Evolutionary conservation across 2,329 filamentous ascomycete genomes (phyloP).

Genomic region (Claviceps digitariae): DNA sequence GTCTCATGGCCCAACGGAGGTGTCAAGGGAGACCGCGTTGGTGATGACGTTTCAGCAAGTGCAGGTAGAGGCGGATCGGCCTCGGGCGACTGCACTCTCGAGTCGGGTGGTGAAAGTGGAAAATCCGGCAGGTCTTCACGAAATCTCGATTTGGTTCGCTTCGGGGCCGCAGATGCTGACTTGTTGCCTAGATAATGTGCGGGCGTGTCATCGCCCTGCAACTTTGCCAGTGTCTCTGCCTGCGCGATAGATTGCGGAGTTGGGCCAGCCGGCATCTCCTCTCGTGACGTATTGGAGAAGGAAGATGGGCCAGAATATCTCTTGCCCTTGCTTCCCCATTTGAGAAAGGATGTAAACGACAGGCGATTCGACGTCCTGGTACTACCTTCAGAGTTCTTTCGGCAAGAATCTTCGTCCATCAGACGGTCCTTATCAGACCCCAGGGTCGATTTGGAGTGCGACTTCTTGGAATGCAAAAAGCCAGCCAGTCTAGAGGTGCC

Average conservation of each 20-base stretch:
- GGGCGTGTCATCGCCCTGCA: slow-evolving; percentile 20
- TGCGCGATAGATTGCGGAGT: slow-evolving; percentile 13
- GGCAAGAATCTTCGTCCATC: slow-evolving; percentile 35
- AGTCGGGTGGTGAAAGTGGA: slow-evolving; percentile 73
- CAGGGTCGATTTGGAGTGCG: slow-evolving; percentile 36
- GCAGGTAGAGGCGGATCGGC: slow-evolving; percentile 31
- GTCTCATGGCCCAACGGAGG: slow-evolving; percentile 27
- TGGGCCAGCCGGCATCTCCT: slow-evolving; percentile 51
- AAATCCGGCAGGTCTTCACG: slow-evolving; percentile 82
- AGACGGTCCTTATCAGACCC: slow-evolving; percentile 25
- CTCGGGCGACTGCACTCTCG: slow-evolving; percentile 66
- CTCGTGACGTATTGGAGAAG: slow-evolving; percentile 84
- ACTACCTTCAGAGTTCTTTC: slow-evolving; percentile 42
- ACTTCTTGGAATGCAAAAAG: slow-evolving; percentile 32
- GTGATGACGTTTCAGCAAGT: slow-evolving; percentile 15
- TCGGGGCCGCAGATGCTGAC: slow-evolving; percentile 39
- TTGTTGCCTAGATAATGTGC: slow-evolving; percentile 19
- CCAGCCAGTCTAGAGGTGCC: slow-evolving; percentile 18
- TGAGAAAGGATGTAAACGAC: slow-evolving; percentile 64
- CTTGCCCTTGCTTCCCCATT: slow-evolving; percentile 48
- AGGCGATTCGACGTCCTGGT: slow-evolving; percentile 25
- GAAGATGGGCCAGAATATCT: slow-evolving; percentile 51
- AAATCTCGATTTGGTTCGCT: slow-evolving; percentile 80
- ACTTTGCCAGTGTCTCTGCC: slow-evolving; percentile 20
- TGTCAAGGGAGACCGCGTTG: slow-evolving; percentile 15